Conservation (phyloP, 345 rosid species). For the Citrus inodora region DNA sequence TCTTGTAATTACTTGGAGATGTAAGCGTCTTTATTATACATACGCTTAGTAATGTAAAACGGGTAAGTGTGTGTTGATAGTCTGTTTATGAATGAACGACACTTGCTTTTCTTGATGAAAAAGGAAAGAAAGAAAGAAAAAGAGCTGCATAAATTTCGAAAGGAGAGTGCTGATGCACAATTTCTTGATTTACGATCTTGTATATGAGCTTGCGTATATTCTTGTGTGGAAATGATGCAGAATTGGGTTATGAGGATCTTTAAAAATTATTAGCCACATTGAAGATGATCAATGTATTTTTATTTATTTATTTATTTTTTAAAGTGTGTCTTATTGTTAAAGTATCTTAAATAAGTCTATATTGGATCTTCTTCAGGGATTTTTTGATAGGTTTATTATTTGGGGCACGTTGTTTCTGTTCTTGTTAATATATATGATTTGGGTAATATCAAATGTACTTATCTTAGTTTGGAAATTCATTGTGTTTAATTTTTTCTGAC, state of each 20-base stretch:
- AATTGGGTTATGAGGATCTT: not conserved
- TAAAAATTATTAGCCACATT: not conserved
- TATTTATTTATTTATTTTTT: not conserved
- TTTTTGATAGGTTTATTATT: not conserved
- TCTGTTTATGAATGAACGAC: not conserved
- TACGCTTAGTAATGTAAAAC: no score
- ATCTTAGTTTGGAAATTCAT: not conserved
- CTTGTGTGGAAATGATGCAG: not conserved
- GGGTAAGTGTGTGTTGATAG: no score
- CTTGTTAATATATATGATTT: not conserved
- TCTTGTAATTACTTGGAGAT: not conserved
- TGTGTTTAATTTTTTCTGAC: not conserved
- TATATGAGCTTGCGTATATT: not conserved
- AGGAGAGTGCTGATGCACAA: not conserved
- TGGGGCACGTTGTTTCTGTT: not conserved
- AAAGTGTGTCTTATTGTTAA: no score
- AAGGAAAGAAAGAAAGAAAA: not conserved
- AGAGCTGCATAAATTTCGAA: not conserved
- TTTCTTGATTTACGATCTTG: not conserved
- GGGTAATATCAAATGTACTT: not conserved
- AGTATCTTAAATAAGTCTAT: not conserved
- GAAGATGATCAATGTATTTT: not conserved
- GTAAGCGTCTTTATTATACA: not conserved
- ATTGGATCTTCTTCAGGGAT: not conserved
- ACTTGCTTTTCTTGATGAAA: not conserved